These are phyloP conservation scores for Misopates orontium DNA, from an alignment of 257 asterid genomes.

Conservation along the genomic window DNA sequence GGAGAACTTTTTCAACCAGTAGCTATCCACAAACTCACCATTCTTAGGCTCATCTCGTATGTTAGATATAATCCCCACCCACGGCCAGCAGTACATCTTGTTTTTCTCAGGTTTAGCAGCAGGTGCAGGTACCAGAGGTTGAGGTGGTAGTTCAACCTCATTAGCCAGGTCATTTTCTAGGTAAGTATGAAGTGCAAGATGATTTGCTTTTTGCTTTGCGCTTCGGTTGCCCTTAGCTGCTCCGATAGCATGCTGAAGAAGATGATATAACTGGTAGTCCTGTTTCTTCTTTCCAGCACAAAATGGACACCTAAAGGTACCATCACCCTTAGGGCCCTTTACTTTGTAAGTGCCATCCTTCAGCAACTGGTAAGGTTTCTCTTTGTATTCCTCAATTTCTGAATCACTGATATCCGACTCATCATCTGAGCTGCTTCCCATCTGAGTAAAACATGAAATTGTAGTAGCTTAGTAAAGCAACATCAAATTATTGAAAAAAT, in stretches of 20 bases:
- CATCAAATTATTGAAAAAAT: too few relatives aligned
- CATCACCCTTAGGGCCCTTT: constrained; percentile 80
- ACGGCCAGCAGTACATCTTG: constrained; percentile 78
- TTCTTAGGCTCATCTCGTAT: constrained; percentile 36
- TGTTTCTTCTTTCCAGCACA: constrained; percentile 96
- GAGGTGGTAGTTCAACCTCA: constrained; percentile 58
- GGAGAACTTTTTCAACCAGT: constrained; percentile 47
- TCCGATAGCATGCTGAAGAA: constrained; percentile 80
- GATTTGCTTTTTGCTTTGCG: constrained; percentile 73
- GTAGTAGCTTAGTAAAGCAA: too few relatives aligned
- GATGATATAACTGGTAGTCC: constrained; percentile 82
- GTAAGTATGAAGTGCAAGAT: constrained; percentile 67
- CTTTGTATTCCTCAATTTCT: constrained; percentile 71
- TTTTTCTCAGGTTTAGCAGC: constrained; percentile 42
- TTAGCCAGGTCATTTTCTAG: constrained; percentile 48
- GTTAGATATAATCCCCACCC: constrained; percentile 71
- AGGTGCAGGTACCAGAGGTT: constrained; percentile 37
- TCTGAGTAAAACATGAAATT: constrained; percentile 31
- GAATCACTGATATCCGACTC: constrained; percentile 82
- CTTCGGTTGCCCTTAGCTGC: constrained; percentile 64
- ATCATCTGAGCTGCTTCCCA: constrained; percentile 85
- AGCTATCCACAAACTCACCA: constrained; percentile 34
- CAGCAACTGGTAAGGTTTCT: constrained; percentile 71
- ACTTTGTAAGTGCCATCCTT: constrained; percentile 67
- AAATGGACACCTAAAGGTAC: constrained; percentile 83